These are phyloP conservation scores for Endotrypanum monterogeii DNA, from an alignment of 208 protist species.

Conservation along the genomic window DNA sequence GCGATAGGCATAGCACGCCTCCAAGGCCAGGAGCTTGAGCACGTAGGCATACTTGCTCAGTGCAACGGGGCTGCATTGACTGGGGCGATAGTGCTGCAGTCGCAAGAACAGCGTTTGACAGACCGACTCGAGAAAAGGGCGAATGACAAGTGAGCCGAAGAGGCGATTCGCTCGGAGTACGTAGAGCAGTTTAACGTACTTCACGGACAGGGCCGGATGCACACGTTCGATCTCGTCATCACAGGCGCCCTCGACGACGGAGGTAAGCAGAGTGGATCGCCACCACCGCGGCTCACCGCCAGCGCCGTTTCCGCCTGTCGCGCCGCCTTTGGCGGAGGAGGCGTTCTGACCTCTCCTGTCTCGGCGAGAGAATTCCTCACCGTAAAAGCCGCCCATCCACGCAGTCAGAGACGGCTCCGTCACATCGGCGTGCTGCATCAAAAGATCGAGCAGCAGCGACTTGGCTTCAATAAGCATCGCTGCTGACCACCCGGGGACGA, in stretches of 20 bases:
- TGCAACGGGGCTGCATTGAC: constrained; percentile 46
- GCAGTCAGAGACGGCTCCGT: constrained; percentile 50
- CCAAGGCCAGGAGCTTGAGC: constrained; percentile 78
- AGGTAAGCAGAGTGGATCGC: constrained; percentile 42
- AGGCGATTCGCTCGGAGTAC: constrained; percentile 67
- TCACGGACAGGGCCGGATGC: constrained; percentile 67
- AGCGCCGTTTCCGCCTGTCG: neutral
- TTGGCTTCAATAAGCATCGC: constrained; percentile 48
- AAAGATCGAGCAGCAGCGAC: constrained; percentile 79
- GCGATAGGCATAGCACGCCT: constrained; percentile 57
- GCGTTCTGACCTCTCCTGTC: constrained; percentile 12
- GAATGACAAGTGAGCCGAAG: constrained; percentile 47
- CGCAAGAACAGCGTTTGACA: constrained; percentile 71
- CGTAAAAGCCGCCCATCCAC: constrained; percentile 62
- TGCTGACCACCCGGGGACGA: constrained; percentile 25
- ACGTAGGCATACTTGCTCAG: constrained; percentile 90
- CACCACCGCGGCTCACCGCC: constrained; percentile 20
- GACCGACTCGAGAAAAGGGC: constrained; percentile 48
- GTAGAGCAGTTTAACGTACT: constrained; percentile 84
- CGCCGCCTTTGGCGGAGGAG: constrained; percentile 15
- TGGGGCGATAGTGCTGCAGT: constrained; percentile 54
- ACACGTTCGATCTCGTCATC: constrained; percentile 42
- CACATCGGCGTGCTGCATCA: constrained; percentile 66
- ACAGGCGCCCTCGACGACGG: constrained; percentile 69
- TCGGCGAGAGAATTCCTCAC: constrained; percentile 12